Conservation (phyloP, 106 monocot genomes). For the Phalaenopsis equestris region DNA sequence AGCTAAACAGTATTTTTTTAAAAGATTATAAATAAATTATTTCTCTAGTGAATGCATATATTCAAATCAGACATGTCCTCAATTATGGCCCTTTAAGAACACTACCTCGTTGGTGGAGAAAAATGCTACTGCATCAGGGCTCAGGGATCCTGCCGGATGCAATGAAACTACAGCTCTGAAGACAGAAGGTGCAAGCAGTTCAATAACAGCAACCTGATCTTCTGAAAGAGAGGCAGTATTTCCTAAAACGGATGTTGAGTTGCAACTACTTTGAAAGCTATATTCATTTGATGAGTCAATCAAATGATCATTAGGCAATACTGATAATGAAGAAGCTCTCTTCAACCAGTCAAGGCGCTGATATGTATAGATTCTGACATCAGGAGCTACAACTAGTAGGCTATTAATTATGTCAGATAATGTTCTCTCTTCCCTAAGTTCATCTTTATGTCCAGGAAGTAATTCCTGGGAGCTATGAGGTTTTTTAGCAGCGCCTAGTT, state of each 20-base stretch:
- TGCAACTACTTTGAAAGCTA: constrained; percentile 18
- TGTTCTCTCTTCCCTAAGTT: constrained; percentile 26
- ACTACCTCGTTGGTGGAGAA: constrained; percentile 93
- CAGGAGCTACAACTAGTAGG: constrained; percentile 37
- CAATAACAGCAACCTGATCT: constrained; percentile 66
- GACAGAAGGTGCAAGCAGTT: constrained; percentile 59
- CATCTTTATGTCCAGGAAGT: constrained; percentile 12
- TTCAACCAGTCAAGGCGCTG: constrained; percentile 80
- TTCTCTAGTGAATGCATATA: background rate
- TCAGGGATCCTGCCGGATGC: constrained; percentile 84
- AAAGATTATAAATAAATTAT: background rate
- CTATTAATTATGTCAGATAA: constrained; percentile 54
- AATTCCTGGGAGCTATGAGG: constrained; percentile 22
- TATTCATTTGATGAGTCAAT: constrained; percentile 35
- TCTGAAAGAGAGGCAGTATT: constrained; percentile 21
- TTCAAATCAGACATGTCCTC: background rate
- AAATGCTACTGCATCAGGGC: constrained; percentile 80
- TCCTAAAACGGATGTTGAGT: constrained; percentile 19
- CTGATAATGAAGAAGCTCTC: constrained; percentile 53
- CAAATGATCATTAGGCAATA: constrained; percentile 20
- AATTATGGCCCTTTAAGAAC: background rate
- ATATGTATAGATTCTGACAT: constrained; percentile 53
- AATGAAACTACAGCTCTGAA: constrained; percentile 86
- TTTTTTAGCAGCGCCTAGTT: constrained; percentile 41
- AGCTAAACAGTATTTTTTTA: background rate